These are phyloP conservation scores for Fennellomyces sp. DNA, from an alignment of 371 early-diverging fungal species.

Conservation along the genomic window DNA sequence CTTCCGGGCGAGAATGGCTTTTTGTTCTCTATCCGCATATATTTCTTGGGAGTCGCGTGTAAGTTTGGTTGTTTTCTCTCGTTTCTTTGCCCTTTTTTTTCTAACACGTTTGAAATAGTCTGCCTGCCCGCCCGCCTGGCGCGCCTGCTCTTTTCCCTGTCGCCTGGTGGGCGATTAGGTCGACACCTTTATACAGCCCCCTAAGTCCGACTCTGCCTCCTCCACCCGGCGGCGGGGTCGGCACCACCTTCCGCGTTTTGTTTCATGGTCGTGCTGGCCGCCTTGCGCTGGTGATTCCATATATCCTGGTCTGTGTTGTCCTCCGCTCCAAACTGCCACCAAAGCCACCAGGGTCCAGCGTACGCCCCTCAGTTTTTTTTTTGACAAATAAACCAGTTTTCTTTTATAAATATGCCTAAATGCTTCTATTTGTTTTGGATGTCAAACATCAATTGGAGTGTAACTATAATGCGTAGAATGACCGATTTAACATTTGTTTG, in stretches of 20 bases:
- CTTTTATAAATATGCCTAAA: too few relatives aligned
- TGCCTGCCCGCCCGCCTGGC: background rate
- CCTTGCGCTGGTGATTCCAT: background rate
- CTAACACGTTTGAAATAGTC: background rate
- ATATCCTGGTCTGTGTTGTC: background rate
- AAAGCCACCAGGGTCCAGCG: too few relatives aligned
- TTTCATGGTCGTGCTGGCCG: background rate
- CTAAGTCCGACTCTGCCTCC: slow-evolving; percentile 18
- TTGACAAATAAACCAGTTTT: background rate
- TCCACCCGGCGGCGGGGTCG: slow-evolving; percentile 20
- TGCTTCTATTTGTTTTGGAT: too few relatives aligned
- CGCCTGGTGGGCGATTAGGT: background rate
- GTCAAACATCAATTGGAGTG: too few relatives aligned
- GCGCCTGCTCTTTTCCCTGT: background rate
- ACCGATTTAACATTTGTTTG: too few relatives aligned
- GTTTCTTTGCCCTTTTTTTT: background rate
- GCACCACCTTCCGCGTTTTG: background rate
- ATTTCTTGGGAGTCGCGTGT: too few relatives aligned
- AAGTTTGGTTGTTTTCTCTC: too few relatives aligned
- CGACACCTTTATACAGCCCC: background rate
- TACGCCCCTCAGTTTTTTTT: background rate
- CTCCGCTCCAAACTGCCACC: background rate
- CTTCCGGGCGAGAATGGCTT: too few relatives aligned
- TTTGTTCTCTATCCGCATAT: too few relatives aligned
- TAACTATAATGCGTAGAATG: too few relatives aligned